These are phyloP conservation scores for Aspergillus spinulosporus DNA, from an alignment of 2,329 filamentous ascomycete genomes.

Conservation along the genomic window DNA sequence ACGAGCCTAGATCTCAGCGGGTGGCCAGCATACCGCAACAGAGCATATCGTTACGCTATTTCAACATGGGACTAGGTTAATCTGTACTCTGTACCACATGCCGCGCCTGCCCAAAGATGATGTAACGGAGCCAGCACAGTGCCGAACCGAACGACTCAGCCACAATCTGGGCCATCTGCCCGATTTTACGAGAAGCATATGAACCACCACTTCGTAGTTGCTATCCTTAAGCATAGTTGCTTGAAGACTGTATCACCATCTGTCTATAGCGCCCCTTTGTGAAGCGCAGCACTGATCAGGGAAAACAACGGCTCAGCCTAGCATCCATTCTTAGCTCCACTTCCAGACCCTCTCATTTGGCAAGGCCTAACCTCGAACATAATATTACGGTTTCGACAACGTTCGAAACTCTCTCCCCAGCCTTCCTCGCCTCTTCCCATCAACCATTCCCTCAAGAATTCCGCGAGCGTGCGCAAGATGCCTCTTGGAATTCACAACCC, in stretches of 20 bases:
- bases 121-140: slow-evolving; percentile 2
- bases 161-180: slow-evolving; percentile 8
- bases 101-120: not conserved
- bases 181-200: not conserved
- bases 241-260: not conserved
- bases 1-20: too few species aligned
- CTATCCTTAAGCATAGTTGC: not conserved
- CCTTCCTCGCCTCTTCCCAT: not conserved
- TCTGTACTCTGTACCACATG: not conserved
- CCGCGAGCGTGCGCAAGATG: slow-evolving; percentile 35
- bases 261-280: not conserved
- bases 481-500: slow-evolving; percentile 50
- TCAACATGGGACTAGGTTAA: not conserved
- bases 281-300: not conserved
- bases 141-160: slow-evolving; percentile 5
- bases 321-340: slow-evolving; percentile 29
- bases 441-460: slow-evolving; percentile 5
- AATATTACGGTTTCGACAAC: slow-evolving; percentile 11
- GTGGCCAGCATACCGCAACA: too few species aligned
- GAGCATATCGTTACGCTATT: too few species aligned
- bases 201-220: not conserved
- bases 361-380: slow-evolving; percentile 10
- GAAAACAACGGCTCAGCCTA: slow-evolving; percentile 3
- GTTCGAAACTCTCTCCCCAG: slow-evolving; percentile 12
- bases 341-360: slow-evolving; percentile 26